Conservation (phyloP, 2,329 filamentous ascomycete genomes). For the Cladobotryum protrusum region DNA sequence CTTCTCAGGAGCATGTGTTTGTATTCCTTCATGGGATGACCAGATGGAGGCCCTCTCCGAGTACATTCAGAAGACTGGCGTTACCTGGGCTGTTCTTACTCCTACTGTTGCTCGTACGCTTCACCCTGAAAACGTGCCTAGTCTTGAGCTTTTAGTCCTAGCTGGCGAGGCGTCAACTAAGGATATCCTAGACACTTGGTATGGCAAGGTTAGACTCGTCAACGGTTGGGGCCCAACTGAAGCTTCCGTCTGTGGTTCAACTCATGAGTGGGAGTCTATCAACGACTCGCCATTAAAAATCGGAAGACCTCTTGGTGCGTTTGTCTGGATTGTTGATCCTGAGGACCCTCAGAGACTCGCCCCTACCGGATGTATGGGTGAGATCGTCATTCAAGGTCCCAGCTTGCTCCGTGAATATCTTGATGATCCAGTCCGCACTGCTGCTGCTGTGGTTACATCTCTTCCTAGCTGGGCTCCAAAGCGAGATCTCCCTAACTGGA, state of each 20-base stretch:
- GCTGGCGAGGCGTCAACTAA: constrained; percentile 3
- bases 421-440: background rate
- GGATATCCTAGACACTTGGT: constrained; percentile 9
- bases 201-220: background rate
- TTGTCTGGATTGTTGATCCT: constrained; percentile 7
- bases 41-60: constrained; percentile 3
- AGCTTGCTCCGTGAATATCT: constrained; percentile 2
- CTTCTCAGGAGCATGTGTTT: constrained; percentile 5
- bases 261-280: background rate
- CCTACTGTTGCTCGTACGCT: background rate
- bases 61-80: background rate
- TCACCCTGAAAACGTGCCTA: background rate
- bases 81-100: constrained; percentile 2
- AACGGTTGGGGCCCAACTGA: constrained; percentile 9
- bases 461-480: constrained; percentile 3
- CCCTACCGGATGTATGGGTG: constrained; percentile 1
- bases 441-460: background rate
- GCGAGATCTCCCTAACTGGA: background rate
- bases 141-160: background rate
- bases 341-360: background rate
- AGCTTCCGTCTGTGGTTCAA: background rate
- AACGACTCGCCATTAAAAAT: constrained; percentile 1
- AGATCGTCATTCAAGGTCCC: constrained; percentile 6
- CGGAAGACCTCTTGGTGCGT: background rate
- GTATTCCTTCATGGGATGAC: constrained; percentile 12